Evolutionary conservation across 78 protist species (phyloP), one percentile per base, ranked within the genome.

Genomic region (Parvularia atlantis): DNA sequence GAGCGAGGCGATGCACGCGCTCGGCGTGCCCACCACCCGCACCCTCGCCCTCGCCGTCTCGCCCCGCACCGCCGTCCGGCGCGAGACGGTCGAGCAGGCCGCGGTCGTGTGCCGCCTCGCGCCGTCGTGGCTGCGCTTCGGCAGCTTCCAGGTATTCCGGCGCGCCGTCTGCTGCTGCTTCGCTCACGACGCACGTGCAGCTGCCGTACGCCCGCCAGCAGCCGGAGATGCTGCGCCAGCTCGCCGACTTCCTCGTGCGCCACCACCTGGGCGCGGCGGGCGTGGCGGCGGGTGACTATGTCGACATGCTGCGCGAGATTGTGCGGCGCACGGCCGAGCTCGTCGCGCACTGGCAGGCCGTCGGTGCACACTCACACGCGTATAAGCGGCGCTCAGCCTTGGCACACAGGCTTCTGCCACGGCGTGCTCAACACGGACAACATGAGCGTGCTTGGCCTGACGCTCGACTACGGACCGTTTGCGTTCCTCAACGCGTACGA

Each of bases 351-450:
- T 88, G 92, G 92, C 86, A 84, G 77, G 20, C 66, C 14, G 61
- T 73, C 24, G 37, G 13, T 56, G 24, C 2, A 2, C 61, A 56
- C 30, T 22, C 37, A 56, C 24, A 56, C 61, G 22, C 50, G 13
- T 24, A 56, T 22, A 28, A 16, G 16, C 30, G 24, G 16, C 14
- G 33, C 14, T 22, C 10, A 0, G 22, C 61, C 13, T 22, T 22
- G 46, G 20, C 43, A 40, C 13, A 72, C 65, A 0, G 92, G 92
- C 28, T 84, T 66, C 3, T 30, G 44, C 71, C 84, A 82, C 67
- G 90, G 92, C 3, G 91, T 89, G 19, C 69, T 89, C 57, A 89
- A 89, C 82, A 89, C 93, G 16, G 93, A 89, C 75, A 86, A 89
- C 75, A 48, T 88, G 81, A 44, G 70, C 41, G 35, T 79, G 24